Percentiles rank a stretch among this genome's conserved stretches.
These are phyloP conservation scores for Moricandia moricandioides DNA, from an alignment of 345 rosid genomes.

Conservation along the genomic window DNA sequence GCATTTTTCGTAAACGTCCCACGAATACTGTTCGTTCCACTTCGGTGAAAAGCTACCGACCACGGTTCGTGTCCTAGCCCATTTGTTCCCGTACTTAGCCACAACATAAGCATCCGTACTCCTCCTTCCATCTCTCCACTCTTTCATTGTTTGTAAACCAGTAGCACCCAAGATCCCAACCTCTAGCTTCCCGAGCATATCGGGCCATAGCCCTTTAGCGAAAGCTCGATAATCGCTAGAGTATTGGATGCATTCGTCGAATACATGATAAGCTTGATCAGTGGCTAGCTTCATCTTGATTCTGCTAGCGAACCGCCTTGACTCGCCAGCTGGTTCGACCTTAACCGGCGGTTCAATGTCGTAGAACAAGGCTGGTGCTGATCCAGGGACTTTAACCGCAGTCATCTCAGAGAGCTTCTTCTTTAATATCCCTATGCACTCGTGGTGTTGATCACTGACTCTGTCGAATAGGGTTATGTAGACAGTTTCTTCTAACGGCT, in stretches of 20 bases:
- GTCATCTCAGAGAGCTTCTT: constrained; percentile 24
- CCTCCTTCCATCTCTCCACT: neutral
- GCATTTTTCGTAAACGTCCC: constrained; percentile 9
- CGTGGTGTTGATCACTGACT: neutral
- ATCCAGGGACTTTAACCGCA: constrained; percentile 15
- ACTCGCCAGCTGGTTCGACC: neutral
- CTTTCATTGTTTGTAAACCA: neutral
- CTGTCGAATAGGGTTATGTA: neutral
- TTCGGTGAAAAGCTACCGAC: constrained; percentile 4
- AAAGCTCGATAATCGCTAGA: constrained; percentile 24
- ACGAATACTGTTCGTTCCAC: constrained; percentile 30
- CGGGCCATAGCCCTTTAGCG: constrained; percentile 16
- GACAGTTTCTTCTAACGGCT: constrained; percentile 18
- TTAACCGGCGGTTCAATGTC: constrained; percentile 8
- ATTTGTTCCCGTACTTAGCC: constrained; percentile 31
- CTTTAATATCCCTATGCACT: neutral
- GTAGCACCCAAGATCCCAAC: constrained; percentile 21
- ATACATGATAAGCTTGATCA: constrained; percentile 29
- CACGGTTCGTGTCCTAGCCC: constrained; percentile 32
- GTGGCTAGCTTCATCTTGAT: constrained; percentile 23
- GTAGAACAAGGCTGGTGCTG: constrained; percentile 14
- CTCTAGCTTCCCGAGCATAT: constrained; percentile 14
- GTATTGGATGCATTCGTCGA: constrained; percentile 9
- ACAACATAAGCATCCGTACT: constrained; percentile 11
- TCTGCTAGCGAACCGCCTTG: constrained; percentile 24